Evolutionary conservation across 495 filamentous ascomycete genomes (phyloP).

Genomic region (Alectoria sarmentosa): DNA sequence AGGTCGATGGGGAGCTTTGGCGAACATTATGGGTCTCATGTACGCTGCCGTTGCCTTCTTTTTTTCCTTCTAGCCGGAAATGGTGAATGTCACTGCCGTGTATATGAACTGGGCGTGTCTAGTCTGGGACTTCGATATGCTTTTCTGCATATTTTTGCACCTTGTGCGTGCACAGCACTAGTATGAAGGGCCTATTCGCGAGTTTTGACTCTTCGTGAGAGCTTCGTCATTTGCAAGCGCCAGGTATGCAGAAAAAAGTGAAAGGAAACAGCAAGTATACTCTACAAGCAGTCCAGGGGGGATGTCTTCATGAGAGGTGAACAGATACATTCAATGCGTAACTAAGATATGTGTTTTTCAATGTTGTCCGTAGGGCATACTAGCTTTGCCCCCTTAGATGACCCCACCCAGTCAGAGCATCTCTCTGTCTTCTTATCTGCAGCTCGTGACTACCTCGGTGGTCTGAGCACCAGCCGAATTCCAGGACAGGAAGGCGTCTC

Average conservation of each 20-base stretch:
- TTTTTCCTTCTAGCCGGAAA: constrained; percentile 31
- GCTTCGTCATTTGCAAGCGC: neutral
- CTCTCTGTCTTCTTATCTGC: neutral
- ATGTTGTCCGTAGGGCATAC: neutral
- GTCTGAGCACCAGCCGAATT: neutral
- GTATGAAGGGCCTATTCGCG: constrained; percentile 6
- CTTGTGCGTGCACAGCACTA: constrained; percentile 5
- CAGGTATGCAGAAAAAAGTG: neutral
- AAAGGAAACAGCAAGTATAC: no score
- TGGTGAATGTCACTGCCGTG: constrained; percentile 26
- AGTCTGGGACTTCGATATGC: constrained; percentile 21
- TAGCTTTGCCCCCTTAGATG: neutral
- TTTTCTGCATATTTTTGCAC: neutral
- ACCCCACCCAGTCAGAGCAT: no score
- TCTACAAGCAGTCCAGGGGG: no score
- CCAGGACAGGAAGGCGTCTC: no score
- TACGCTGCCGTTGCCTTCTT: constrained; percentile 29
- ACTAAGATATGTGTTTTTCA: neutral
- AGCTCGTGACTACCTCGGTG: neutral
- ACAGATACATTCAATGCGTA: no score
- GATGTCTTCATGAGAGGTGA: no score
- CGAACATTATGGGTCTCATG: constrained; percentile 29
- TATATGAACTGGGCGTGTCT: constrained; percentile 34
- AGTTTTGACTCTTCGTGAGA: neutral
- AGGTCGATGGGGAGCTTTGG: constrained; percentile 21